Base-by-base conservation (phyloP, 2,329 filamentous ascomycete genomes). In the Mycosphaerelloides madeirae region DNA sequence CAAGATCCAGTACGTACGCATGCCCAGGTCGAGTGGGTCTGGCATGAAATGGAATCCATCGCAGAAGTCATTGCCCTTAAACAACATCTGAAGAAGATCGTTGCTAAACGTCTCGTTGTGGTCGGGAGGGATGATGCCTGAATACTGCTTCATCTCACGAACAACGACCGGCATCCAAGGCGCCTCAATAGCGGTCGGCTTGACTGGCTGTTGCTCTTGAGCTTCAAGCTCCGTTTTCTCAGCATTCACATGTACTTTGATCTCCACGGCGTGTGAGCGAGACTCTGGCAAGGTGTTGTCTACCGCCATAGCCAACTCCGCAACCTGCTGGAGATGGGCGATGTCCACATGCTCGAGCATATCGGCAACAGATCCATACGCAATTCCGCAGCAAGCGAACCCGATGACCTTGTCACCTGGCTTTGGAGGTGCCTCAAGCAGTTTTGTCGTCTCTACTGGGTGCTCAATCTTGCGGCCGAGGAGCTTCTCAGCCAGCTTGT, bases 1-100 rank as follows among this genome's bases (percentile, higher is more conserved):
- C 13, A 73, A 56, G 13, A 68, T 49, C 60, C 68, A 74, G 60
- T 70, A 75, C 2, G 63, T 62, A 25, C 22, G 22, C 19, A 63
- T 63, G 29, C 59, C 58, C 3, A 58, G 59, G 3, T 69, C 46
- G 3, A 65, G 44, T 40, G 56, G 57, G 5, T 52, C 35, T 3
- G 53, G 43, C 11, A 55, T 55, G 49, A 62, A 70, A 52, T 63
- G 65, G 22, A 71, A 63, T 9, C 69, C 68, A 0, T 70, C 67
- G 9, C 62, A 66, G 65, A 67, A 72, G 6, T 60, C 42, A 1
- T 51, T 52, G 15, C 70, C 71, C 13, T 59, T 60, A n/a, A 73
- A 50, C 12, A 52, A 46, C n/a, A 59, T 50, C 19, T 53, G 49
- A 13, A 74, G 55, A 46, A 72, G 66, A 19, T 67, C 60, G 20